phyloP scores from a whole-genome alignment of 179 eudicot species.

The Silene coronaria region DNA sequence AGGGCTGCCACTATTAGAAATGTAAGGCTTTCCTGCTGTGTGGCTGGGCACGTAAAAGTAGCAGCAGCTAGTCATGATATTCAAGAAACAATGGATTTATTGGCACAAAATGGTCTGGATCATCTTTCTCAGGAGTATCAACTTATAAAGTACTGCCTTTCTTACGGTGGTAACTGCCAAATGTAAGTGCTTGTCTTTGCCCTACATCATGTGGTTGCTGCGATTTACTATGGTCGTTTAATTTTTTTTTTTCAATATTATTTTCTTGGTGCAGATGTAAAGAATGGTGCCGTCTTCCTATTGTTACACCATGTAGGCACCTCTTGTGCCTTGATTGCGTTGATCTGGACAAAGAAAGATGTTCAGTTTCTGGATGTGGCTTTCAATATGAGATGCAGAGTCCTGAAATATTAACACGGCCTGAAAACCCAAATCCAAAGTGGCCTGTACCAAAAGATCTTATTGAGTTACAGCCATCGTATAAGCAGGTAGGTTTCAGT shows the following conservation, averaged over 20 bases:
- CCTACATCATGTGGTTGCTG: not conserved
- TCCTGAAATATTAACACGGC: conserved; percentile 76
- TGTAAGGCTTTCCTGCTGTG: conserved; percentile 92
- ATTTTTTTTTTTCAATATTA: not conserved
- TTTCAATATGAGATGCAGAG: conserved; percentile 82
- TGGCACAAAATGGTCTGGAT: conserved; percentile 65
- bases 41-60: conserved; percentile 89
- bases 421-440: conserved; percentile 91
- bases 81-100: conserved; percentile 92
- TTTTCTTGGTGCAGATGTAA: conserved; percentile 49
- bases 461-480: conserved; percentile 94
- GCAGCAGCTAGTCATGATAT: conserved; percentile 77
- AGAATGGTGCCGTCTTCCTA: conserved; percentile 96
- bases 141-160: conserved; percentile 49
- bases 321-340: conserved; percentile 88
- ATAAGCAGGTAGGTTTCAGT: conserved; percentile 61
- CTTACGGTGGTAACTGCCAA: conserved; percentile 72
- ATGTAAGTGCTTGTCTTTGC: conserved; percentile 43
- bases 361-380: conserved; percentile 76
- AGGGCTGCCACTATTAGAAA: conserved; percentile 64
- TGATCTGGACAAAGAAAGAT: conserved; percentile 68
- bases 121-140: conserved; percentile 62
- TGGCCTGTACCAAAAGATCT: conserved; percentile 99
- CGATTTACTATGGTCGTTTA: conserved; percentile 15
- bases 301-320: conserved; percentile 92